Evolutionary conservation across 371 early-diverging fungal species (phyloP).

Genomic region (Syncephalis fuscata): DNA sequence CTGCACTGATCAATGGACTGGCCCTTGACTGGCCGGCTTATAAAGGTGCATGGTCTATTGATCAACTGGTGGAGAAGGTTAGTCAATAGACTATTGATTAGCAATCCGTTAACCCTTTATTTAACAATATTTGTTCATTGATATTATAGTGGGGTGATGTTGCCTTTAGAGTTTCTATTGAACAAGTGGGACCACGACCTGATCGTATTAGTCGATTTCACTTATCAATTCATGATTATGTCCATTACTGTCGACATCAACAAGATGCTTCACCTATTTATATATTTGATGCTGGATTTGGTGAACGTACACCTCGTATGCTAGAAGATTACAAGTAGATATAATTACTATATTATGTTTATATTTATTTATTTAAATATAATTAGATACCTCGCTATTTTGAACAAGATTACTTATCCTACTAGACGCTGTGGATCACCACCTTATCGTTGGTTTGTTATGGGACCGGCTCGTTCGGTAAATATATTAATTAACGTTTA

Average conservation of each 20-base stretch:
- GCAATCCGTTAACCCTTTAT: neutral
- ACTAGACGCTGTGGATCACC: constrained; percentile 47
- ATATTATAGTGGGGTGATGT: constrained; percentile 28
- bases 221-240: constrained; percentile 50
- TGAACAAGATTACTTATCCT: constrained; percentile 53
- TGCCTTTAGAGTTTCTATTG: constrained; percentile 63
- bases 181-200: constrained; percentile 7
- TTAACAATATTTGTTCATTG: neutral
- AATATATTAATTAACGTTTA: no score
- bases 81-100: neutral
- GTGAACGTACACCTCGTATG: constrained; percentile 20
- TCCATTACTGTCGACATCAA: constrained; percentile 32
- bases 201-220: constrained; percentile 56
- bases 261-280: constrained; percentile 73
- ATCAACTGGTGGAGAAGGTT: constrained; percentile 38
- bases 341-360: neutral
- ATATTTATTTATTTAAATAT: constrained; percentile 31
- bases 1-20: constrained; percentile 42
- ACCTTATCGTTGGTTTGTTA: constrained; percentile 47
- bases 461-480: constrained; percentile 45
- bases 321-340: constrained; percentile 21
- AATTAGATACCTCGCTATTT: constrained; percentile 57
- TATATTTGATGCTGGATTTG: constrained; percentile 57
- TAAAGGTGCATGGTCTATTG: constrained; percentile 5
- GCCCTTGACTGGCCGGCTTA: constrained; percentile 40